Percentiles rank a stretch among this genome's conserved stretches.
Evolutionary conservation across 768 basidiomycete species (phyloP).

Genomic region (Butyriboletus loyo): DNA sequence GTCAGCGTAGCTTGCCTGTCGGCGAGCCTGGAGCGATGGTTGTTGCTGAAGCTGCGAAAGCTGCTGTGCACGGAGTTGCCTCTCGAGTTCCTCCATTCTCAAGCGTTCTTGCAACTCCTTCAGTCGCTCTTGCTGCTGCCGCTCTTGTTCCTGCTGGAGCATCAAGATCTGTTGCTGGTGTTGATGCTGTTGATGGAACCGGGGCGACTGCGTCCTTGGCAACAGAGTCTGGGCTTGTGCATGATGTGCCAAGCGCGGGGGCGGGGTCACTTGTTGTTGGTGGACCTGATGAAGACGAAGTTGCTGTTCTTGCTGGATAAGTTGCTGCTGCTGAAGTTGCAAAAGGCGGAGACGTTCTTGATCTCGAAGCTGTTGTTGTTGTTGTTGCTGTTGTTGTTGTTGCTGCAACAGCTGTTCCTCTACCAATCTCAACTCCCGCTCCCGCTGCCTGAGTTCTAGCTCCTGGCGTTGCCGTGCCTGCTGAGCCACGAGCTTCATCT

Average conservation of each 20-base stretch:
- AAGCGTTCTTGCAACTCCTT: slow-evolving; percentile 64
- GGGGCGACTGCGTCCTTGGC: slow-evolving; percentile 72
- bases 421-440: slow-evolving; percentile 37
- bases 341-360: slow-evolving; percentile 39
- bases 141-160: slow-evolving; percentile 66
- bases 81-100: slow-evolving; percentile 62
- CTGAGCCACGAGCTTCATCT: slow-evolving; percentile 68
- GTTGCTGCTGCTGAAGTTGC: slow-evolving; percentile 44
- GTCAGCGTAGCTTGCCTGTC: slow-evolving; percentile 45
- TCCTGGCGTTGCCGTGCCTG: slow-evolving; percentile 40
- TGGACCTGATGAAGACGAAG: slow-evolving; percentile 39
- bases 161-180: slow-evolving; percentile 68
- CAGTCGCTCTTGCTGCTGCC: slow-evolving; percentile 53
- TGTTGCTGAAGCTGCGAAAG: slow-evolving; percentile 46
- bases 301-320: slow-evolving; percentile 34
- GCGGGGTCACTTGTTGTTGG: slow-evolving; percentile 49
- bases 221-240: slow-evolving; percentile 20
- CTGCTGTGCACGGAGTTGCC: slow-evolving; percentile 55
- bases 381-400: slow-evolving; percentile 35
- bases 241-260: slow-evolving; percentile 61
- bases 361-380: slow-evolving; percentile 37
- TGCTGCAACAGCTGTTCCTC: slow-evolving; percentile 41
- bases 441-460: slow-evolving; percentile 45
- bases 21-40: slow-evolving; percentile 36
- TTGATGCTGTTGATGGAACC: slow-evolving; percentile 73